A percentile compares a stretch with the other conserved stretches of the same genome.
Conservation (phyloP, 2,329 filamentous ascomycete species). For the Fusarium bulbicola region DNA sequence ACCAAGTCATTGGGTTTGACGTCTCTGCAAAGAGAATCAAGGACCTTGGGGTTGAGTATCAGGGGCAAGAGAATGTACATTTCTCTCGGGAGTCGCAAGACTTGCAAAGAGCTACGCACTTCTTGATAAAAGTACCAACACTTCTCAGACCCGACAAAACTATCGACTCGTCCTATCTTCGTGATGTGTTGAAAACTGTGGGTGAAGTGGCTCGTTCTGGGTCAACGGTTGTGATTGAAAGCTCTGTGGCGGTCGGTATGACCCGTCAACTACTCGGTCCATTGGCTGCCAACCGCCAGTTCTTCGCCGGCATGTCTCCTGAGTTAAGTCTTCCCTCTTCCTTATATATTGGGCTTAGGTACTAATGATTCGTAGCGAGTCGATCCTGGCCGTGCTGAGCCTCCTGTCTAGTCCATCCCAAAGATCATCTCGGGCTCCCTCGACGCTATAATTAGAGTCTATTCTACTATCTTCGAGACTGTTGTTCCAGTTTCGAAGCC, state of each 20-base stretch:
- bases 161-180: conserved; percentile 57
- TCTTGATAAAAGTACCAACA: conserved; percentile 62
- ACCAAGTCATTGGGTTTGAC: conserved; percentile 57
- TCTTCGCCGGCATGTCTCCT: conserved; percentile 59
- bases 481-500: conserved; percentile 58
- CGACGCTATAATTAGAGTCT: conserved; percentile 53
- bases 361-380: conserved; percentile 49
- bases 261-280: conserved; percentile 59
- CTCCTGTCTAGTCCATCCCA: conserved; percentile 54
- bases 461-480: conserved; percentile 54
- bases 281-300: conserved; percentile 50
- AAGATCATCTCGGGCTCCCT: conserved; percentile 62
- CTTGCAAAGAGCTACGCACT: conserved; percentile 56
- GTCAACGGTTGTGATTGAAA: conserved; percentile 60
- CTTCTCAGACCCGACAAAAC: conserved; percentile 55
- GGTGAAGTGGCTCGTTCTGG: conserved; percentile 52
- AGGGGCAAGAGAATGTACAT: not conserved
- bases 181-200: conserved; percentile 55
- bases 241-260: conserved; percentile 62
- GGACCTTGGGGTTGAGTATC: conserved; percentile 44
- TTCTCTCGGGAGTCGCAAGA: conserved; percentile 50
- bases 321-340: conserved; percentile 30
- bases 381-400: conserved; percentile 58
- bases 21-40: conserved; percentile 50
- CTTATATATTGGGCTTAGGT: too few relatives aligned